Percentiles rank a stretch among this genome's conserved stretches.
phyloP scores from a whole-genome alignment of 306 rosid species.

The Biancaea sappan region DNA sequence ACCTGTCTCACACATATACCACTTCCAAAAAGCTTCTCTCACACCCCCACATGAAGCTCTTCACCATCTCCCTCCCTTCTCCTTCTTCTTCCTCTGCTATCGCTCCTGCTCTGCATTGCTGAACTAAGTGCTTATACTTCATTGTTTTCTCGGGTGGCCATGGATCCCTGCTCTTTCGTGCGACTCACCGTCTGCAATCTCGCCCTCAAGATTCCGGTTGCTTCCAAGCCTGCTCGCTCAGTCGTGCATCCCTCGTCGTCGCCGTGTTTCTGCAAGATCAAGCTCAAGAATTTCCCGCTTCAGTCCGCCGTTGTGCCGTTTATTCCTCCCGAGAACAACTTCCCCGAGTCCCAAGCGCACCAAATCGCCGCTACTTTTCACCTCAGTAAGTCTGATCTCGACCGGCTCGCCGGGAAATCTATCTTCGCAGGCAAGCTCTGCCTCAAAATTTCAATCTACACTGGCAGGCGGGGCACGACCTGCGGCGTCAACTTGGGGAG shows the following conservation, averaged over 20 bases:
- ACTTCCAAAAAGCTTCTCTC: neutral
- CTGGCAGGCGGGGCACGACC: constrained; percentile 60
- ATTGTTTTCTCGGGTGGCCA: neutral
- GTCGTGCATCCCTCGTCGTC: constrained; percentile 77
- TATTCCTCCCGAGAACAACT: constrained; percentile 43
- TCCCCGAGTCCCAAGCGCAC: constrained; percentile 47
- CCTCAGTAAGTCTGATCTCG: constrained; percentile 62
- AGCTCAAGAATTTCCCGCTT: constrained; percentile 56
- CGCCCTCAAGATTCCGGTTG: constrained; percentile 77
- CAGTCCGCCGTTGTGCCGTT: constrained; percentile 69
- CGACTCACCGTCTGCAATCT: constrained; percentile 65
- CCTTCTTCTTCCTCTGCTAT: too few relatives aligned
- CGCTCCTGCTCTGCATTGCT: too few relatives aligned
- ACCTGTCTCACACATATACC: neutral
- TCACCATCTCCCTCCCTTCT: neutral
- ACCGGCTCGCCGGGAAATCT: constrained; percentile 45
- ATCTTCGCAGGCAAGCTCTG: constrained; percentile 49
- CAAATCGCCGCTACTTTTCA: constrained; percentile 66
- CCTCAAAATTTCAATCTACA: constrained; percentile 61
- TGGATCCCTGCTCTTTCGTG: constrained; percentile 89
- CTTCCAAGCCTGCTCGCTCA: constrained; percentile 72
- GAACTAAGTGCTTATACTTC: neutral
- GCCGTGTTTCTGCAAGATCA: constrained; percentile 76
- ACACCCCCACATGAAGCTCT: neutral
- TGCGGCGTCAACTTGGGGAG: constrained; percentile 69